Percentiles rank a stretch among this genome's conserved stretches.
These are phyloP conservation scores for Lathyrus tuberosus DNA, from an alignment of 306 rosid genomes.

Conservation along the genomic window DNA sequence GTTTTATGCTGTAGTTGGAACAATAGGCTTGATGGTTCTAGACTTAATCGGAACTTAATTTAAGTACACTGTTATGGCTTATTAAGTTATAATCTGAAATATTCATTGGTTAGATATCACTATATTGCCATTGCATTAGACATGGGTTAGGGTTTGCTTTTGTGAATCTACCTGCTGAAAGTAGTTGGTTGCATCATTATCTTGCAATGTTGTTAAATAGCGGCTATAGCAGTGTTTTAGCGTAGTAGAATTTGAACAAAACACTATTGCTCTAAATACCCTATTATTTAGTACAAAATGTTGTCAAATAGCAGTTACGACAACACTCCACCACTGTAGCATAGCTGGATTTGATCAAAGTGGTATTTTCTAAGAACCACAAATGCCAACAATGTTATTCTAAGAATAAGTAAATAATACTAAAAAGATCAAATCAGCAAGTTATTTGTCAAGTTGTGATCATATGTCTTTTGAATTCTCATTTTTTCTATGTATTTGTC, in stretches of 20 bases:
- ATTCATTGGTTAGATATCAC: not conserved
- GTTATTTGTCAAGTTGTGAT: constrained; percentile 22
- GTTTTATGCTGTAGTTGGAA: constrained; percentile 6
- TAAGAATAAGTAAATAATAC: constrained; percentile 17
- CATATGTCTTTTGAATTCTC: constrained; percentile 5
- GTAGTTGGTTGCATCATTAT: constrained; percentile 15
- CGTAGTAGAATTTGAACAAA: too few relatives aligned
- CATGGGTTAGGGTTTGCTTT: not conserved
- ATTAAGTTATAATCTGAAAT: constrained; percentile 14
- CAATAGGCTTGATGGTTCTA: constrained; percentile 20
- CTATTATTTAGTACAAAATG: too few relatives aligned
- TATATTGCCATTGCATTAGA: constrained; percentile 21
- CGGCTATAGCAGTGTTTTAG: too few relatives aligned
- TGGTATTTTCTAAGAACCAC: too few relatives aligned
- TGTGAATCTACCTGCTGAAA: constrained; percentile 8
- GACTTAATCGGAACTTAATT: not conserved
- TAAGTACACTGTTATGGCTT: constrained; percentile 6
- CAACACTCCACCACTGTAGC: too few relatives aligned
- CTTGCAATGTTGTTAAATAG: not conserved
- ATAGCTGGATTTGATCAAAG: too few relatives aligned
- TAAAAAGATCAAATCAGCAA: constrained; percentile 25
- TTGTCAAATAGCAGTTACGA: too few relatives aligned
- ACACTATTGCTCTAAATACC: too few relatives aligned
- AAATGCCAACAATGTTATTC: too few relatives aligned
- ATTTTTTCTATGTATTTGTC: not conserved